Conservation (phyloP, 352 stramenopile species). For the Blastocystis sp. region DNA sequence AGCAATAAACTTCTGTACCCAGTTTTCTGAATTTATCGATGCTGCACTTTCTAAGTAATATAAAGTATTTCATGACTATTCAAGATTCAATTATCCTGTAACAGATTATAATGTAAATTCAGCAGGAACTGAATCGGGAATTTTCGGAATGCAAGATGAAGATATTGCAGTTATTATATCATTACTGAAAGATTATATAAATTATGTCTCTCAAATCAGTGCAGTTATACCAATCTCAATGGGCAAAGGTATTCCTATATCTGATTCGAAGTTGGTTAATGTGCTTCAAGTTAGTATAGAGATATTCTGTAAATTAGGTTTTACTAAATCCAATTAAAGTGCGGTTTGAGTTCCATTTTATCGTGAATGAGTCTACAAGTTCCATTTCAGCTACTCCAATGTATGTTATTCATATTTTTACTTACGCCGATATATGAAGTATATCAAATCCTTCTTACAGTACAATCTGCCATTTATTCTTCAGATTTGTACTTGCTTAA, state of each 20-base stretch:
- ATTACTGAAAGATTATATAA: background rate
- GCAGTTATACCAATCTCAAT: background rate
- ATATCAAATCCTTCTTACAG: background rate
- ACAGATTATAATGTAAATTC: background rate
- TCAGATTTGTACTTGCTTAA: background rate
- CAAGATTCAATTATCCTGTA: background rate
- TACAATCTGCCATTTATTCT: slow-evolving; percentile 12
- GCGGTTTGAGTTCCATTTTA: slow-evolving; percentile 20
- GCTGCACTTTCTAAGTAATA: background rate
- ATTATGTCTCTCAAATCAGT: background rate
- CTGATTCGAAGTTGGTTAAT: background rate
- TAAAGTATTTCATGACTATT: background rate
- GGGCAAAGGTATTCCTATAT: background rate
- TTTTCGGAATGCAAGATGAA: background rate
- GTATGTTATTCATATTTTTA: background rate
- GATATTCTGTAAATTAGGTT: background rate
- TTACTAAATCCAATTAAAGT: background rate
- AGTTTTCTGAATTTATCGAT: background rate
- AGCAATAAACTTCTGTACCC: background rate
- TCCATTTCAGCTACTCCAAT: background rate
- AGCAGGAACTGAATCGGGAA: background rate
- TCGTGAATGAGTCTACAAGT: slow-evolving; percentile 3
- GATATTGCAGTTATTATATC: background rate
- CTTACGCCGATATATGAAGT: background rate
- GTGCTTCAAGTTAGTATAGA: background rate